Percentiles rank a stretch among this genome's conserved stretches.
Conservation (phyloP, 2,329 filamentous ascomycete genomes). For the Alternaria triticimaculans region DNA sequence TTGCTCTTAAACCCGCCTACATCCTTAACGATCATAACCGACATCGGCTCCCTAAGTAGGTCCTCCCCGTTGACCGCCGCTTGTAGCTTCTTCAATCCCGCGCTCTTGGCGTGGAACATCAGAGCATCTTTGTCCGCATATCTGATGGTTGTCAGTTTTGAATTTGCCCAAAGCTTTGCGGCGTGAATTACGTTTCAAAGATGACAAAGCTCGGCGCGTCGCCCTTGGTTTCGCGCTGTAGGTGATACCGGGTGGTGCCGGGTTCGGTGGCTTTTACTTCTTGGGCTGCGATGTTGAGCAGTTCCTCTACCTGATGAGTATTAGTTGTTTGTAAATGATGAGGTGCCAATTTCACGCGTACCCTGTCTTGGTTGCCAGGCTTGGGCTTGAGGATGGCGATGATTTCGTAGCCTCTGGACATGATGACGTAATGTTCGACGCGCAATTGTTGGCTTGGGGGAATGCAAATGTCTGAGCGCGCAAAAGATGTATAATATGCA, state of each 20-base stretch:
- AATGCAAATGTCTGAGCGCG: not conserved
- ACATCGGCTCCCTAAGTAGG: conserved; percentile 37
- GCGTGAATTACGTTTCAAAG: conserved; percentile 39
- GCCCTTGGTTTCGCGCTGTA: conserved; percentile 39
- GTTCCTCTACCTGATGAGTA: conserved; percentile 35
- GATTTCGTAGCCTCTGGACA: conserved; percentile 34
- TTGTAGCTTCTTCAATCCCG: conserved; percentile 31
- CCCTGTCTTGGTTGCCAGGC: conserved; percentile 40
- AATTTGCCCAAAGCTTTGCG: no score
- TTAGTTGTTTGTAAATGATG: not conserved
- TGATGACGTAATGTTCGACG: conserved; percentile 8
- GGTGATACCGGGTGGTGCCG: conserved; percentile 41
- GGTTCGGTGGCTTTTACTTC: conserved; percentile 43
- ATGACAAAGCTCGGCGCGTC: conserved; percentile 38
- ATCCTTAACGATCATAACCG: conserved; percentile 37
- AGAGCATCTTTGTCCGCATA: conserved; percentile 41
- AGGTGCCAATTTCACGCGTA: conserved; percentile 8
- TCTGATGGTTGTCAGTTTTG: conserved; percentile 8
- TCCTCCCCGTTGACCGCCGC: conserved; percentile 37
- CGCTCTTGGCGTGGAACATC: conserved; percentile 32
- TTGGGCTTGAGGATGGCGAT: conserved; percentile 42
- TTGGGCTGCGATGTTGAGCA: conserved; percentile 31
- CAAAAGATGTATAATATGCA: not conserved
- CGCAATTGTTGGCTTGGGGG: not conserved
- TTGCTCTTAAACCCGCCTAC: conserved; percentile 34